phyloP scores from a whole-genome alignment of 345 rosid genomes.

The Laguncularia racemosa region DNA sequence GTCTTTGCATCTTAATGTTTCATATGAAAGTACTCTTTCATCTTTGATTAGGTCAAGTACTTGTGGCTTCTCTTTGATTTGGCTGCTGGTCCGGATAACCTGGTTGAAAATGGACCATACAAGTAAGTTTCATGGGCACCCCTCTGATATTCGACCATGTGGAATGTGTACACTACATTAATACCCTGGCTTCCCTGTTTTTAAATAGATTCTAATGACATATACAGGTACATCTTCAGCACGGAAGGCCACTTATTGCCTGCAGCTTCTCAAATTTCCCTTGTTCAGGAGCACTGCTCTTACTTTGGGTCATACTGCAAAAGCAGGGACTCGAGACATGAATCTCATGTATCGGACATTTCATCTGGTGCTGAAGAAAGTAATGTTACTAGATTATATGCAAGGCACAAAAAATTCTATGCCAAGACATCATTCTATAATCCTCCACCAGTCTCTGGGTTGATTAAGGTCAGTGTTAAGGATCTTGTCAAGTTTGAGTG shows the following conservation, averaged over 20 bases:
- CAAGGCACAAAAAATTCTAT: conserved; percentile 17
- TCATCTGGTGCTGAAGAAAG: conserved; percentile 27
- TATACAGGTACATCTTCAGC: conserved; percentile 65
- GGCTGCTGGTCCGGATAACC: conserved; percentile 83
- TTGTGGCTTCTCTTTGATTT: conserved; percentile 97
- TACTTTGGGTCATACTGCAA: conserved; percentile 79
- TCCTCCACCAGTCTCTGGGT: conserved; percentile 47
- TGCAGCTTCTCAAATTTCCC: conserved; percentile 81
- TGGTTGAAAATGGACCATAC: conserved; percentile 97
- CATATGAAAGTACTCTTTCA: not conserved
- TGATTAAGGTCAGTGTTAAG: conserved; percentile 57
- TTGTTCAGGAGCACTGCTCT: conserved; percentile 73
- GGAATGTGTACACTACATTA: too few species aligned
- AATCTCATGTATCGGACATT: conserved; percentile 23
- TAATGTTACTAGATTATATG: conserved; percentile 30
- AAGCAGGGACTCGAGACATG: conserved; percentile 27
- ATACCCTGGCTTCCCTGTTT: too few species aligned
- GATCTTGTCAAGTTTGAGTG: not conserved
- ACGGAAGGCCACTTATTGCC: conserved; percentile 97
- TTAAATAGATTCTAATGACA: not conserved
- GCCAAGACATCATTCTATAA: conserved; percentile 29
- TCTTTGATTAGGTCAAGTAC: conserved; percentile 68
- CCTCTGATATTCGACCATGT: too few species aligned
- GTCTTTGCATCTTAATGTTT: too few species aligned
- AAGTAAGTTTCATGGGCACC: conserved; percentile 37